Evolutionary conservation across 257 asterid genomes (phyloP).

Genomic region (Leonotis leonurus): DNA sequence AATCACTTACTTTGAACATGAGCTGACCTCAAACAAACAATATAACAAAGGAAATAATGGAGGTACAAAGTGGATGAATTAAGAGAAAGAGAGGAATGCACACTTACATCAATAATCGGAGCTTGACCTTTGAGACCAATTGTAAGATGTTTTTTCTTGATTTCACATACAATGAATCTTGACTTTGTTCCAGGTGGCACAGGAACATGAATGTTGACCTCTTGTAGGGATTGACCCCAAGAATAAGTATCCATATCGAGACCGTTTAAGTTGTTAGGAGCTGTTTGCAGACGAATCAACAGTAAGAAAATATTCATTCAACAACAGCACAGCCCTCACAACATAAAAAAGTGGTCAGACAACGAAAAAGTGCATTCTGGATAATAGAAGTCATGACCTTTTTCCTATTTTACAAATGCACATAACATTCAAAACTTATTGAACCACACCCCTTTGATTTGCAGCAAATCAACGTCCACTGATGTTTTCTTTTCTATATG

Average conservation of each 20-base stretch:
- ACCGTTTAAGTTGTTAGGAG: slow-evolving; percentile 67
- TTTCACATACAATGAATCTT: slow-evolving; percentile 37
- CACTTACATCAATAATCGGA: slow-evolving; percentile 43
- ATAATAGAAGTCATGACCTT: neutral
- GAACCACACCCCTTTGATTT: neutral
- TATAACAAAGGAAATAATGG: neutral
- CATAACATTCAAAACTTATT: neutral
- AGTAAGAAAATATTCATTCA: neutral
- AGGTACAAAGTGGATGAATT: neutral
- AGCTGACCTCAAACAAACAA: neutral
- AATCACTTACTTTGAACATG: neutral
- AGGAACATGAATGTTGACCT: slow-evolving; percentile 59
- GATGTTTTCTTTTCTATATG: too few species aligned
- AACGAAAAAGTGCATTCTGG: neutral
- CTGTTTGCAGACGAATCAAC: slow-evolving; percentile 15
- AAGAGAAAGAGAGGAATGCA: neutral
- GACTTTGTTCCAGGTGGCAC: slow-evolving; percentile 71
- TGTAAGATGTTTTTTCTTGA: slow-evolving; percentile 51
- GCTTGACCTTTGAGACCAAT: slow-evolving; percentile 58
- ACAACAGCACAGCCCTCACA: neutral
- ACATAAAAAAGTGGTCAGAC: neutral
- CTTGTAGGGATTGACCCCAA: slow-evolving; percentile 83
- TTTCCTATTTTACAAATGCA: neutral
- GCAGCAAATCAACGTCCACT: neutral
- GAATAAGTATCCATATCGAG: slow-evolving; percentile 75